Percentiles rank a stretch among this genome's conserved stretches.
Evolutionary conservation across 495 filamentous ascomycete species (phyloP).

Genomic region (Friedmanniomyces endolithicus): DNA sequence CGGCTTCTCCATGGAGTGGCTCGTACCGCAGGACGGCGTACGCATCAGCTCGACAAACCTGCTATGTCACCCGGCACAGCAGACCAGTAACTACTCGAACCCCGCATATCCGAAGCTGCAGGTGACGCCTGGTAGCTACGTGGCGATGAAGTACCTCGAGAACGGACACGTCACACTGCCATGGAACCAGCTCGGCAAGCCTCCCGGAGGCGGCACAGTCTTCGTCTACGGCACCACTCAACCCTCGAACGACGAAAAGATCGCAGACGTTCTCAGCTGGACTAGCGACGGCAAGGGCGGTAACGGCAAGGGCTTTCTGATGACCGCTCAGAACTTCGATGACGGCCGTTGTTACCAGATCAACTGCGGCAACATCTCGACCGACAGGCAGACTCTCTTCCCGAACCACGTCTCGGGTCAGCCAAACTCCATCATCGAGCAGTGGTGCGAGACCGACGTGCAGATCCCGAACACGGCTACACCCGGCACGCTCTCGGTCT

Average conservation of each 20-base stretch:
- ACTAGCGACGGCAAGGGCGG: conserved; percentile 63
- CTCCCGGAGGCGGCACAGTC: conserved; percentile 56
- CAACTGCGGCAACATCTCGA: conserved; percentile 41
- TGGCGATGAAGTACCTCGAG: conserved; percentile 67
- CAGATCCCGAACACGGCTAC: conserved; percentile 47
- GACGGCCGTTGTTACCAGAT: conserved; percentile 75
- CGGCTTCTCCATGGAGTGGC: conserved; percentile 34
- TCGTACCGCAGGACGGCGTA: conserved; percentile 38
- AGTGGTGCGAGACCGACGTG: conserved; percentile 71
- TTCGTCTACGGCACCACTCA: conserved; percentile 73
- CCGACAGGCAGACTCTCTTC: conserved; percentile 39
- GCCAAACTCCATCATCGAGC: conserved; percentile 27
- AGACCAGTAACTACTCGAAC: conserved; percentile 39
- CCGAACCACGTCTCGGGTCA: conserved; percentile 30
- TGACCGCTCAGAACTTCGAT: conserved; percentile 65
- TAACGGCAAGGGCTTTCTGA: conserved; percentile 56
- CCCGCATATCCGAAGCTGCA: conserved; percentile 48
- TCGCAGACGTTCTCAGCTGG: conserved; percentile 66
- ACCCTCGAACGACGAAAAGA: conserved; percentile 45
- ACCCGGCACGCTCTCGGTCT: conserved; percentile 54
- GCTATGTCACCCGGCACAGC: conserved; percentile 46
- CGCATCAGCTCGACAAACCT: conserved; percentile 31
- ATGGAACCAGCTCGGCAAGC: conserved; percentile 46
- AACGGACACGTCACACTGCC: conserved; percentile 78
- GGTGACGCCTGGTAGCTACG: conserved; percentile 51